Conservation (phyloP, 139 green algal genomes). For the Closterium sp. region DNA sequence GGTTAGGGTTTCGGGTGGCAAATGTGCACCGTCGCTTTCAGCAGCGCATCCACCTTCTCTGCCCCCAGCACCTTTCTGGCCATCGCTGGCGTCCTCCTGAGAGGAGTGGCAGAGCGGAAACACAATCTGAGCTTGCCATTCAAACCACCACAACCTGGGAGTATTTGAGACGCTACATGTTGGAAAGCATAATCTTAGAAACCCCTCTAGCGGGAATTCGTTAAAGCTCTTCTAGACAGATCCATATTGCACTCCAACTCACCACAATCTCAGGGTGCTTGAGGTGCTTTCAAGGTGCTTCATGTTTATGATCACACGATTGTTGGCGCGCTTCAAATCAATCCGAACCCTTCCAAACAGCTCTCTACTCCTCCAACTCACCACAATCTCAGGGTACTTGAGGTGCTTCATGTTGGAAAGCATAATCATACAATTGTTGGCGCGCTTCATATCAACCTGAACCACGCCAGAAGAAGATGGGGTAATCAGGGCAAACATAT, state of each 20-base stretch:
- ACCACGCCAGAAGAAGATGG: neutral
- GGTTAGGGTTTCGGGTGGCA: too few relatives aligned
- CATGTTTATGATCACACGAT: constrained; percentile 51
- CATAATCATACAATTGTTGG: constrained; percentile 56
- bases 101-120: too few relatives aligned
- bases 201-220: too few relatives aligned
- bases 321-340: constrained; percentile 50
- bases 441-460: constrained; percentile 46
- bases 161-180: constrained; percentile 31
- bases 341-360: neutral
- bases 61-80: too few relatives aligned
- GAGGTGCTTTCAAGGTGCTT: too few relatives aligned
- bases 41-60: too few relatives aligned
- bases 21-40: too few relatives aligned
- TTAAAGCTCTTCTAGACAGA: neutral
- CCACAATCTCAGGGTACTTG: constrained; percentile 19
- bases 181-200: constrained; percentile 47
- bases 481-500: neutral
- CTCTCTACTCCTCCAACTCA: neutral
- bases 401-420: constrained; percentile 44
- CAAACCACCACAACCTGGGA: constrained; percentile 11
- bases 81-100: too few relatives aligned
- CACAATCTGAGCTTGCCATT: too few relatives aligned
- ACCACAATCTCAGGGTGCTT: too few relatives aligned
- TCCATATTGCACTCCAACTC: neutral